These are phyloP conservation scores for Lachancea dasiensis DNA, from an alignment of 805 yeast species.

Conservation along the genomic window DNA sequence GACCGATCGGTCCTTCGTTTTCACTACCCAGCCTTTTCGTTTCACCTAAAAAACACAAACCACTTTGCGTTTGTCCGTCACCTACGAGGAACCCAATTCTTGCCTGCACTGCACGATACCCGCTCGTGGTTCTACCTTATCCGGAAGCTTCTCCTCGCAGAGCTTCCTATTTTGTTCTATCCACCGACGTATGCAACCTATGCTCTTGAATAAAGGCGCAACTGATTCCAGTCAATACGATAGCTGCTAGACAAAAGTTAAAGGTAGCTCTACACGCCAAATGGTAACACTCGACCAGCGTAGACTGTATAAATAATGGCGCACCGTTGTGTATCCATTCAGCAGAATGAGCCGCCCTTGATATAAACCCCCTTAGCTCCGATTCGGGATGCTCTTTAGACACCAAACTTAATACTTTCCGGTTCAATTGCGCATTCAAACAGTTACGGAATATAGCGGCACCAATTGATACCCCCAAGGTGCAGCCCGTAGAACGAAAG, in stretches of 20 bases:
- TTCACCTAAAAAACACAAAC: too few relatives aligned
- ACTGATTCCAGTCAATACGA: constrained; percentile 35
- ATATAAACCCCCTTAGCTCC: constrained; percentile 40
- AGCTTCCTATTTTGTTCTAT: constrained; percentile 27
- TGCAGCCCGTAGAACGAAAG: constrained; percentile 81
- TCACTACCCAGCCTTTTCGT: too few relatives aligned
- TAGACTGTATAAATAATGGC: constrained; percentile 44
- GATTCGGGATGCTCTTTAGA: constrained; percentile 34
- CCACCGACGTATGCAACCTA: constrained; percentile 46
- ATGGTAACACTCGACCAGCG: constrained; percentile 47
- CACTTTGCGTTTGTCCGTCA: too few relatives aligned
- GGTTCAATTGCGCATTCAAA: constrained; percentile 30
- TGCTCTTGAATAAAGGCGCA: constrained; percentile 52
- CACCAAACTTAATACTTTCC: constrained; percentile 30
- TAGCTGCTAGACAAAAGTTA: constrained; percentile 34
- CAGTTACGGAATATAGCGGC: constrained; percentile 54
- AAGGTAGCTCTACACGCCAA: constrained; percentile 50
- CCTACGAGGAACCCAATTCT: too few relatives aligned
- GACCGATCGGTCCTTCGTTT: too few relatives aligned
- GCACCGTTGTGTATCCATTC: constrained; percentile 46
- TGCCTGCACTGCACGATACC: too few relatives aligned
- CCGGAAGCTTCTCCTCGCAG: too few relatives aligned
- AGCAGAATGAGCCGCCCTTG: constrained; percentile 50
- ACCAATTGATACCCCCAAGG: constrained; percentile 68
- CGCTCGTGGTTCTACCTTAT: too few relatives aligned